Conservation (phyloP, 2,329 filamentous ascomycete species). For the Chalaropsis thielavioides region DNA sequence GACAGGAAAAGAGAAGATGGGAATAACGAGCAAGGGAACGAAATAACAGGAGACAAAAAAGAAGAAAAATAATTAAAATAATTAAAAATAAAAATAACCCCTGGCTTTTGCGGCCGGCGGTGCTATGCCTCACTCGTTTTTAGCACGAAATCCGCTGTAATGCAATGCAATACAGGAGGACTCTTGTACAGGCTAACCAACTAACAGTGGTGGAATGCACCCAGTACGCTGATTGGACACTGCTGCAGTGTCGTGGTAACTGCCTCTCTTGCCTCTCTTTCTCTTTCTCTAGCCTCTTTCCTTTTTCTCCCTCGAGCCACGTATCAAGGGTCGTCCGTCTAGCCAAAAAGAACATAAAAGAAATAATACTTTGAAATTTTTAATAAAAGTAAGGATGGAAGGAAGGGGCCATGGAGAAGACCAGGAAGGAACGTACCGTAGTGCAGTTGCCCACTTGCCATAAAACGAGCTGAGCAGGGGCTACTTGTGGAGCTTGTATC, state of each 20-base stretch:
- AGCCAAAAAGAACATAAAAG: neutral
- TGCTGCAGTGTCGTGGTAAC: neutral
- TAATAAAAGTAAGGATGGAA: too few relatives aligned
- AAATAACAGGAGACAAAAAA: conserved; percentile 1
- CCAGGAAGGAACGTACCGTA: neutral
- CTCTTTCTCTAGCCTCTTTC: neutral
- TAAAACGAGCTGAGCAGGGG: neutral
- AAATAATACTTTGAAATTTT: neutral
- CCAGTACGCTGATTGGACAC: neutral
- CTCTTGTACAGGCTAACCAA: neutral
- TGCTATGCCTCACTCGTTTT: conserved; percentile 3
- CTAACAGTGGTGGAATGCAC: neutral
- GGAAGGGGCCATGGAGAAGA: neutral
- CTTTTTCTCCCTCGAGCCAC: neutral
- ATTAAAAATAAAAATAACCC: neutral
- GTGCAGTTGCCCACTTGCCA: neutral
- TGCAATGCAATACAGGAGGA: neutral
- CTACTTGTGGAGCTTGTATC: neutral
- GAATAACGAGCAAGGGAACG: neutral
- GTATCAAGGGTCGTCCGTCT: neutral
- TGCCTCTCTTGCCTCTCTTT: too few relatives aligned
- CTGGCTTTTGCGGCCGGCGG: neutral
- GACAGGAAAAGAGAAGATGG: conserved; percentile 12
- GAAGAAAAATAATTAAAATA: conserved; percentile 3
- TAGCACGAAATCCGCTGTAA: neutral